phyloP scores from a whole-genome alignment of 2,329 filamentous ascomycete genomes.

The Fusarium sp. region DNA sequence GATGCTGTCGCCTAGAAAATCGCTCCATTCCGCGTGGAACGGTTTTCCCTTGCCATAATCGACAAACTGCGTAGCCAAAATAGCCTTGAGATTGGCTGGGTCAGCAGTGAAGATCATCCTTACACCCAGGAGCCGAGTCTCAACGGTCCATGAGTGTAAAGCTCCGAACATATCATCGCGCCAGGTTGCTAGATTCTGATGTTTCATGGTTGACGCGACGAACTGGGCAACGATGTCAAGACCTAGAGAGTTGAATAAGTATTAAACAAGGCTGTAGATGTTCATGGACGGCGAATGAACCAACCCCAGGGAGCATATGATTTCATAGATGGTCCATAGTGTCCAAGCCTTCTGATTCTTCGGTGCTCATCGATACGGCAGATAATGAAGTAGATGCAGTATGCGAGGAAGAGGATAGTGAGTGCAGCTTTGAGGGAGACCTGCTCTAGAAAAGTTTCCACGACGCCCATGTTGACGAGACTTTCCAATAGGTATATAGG shows the following conservation, averaged over 20 bases:
- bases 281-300: constrained; percentile 22
- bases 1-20: constrained; percentile 80
- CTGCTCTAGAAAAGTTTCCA: constrained; percentile 61
- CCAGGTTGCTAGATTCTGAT: constrained; percentile 75
- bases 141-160: constrained; percentile 66
- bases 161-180: constrained; percentile 59
- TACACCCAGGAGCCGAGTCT: constrained; percentile 65
- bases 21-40: constrained; percentile 81
- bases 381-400: constrained; percentile 55
- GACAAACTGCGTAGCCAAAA: constrained; percentile 85
- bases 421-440: constrained; percentile 58
- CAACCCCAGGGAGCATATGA: constrained; percentile 61
- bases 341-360: constrained; percentile 61
- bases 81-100: constrained; percentile 90
- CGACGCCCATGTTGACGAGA: constrained; percentile 58
- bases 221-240: constrained; percentile 73
- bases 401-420: constrained; percentile 54
- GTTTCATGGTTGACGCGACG: constrained; percentile 62
- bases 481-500: not conserved
- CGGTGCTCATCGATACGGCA: constrained; percentile 56
- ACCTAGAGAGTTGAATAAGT: constrained; percentile 54
- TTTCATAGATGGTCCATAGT: constrained; percentile 54
- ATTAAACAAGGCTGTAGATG: not conserved
- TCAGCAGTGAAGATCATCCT: constrained; percentile 83
- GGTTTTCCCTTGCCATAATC: constrained; percentile 85